Percentiles rank a stretch among this genome's conserved stretches.
Conservation (phyloP, 495 filamentous ascomycete species). For the Hypoxylon rickii region DNA sequence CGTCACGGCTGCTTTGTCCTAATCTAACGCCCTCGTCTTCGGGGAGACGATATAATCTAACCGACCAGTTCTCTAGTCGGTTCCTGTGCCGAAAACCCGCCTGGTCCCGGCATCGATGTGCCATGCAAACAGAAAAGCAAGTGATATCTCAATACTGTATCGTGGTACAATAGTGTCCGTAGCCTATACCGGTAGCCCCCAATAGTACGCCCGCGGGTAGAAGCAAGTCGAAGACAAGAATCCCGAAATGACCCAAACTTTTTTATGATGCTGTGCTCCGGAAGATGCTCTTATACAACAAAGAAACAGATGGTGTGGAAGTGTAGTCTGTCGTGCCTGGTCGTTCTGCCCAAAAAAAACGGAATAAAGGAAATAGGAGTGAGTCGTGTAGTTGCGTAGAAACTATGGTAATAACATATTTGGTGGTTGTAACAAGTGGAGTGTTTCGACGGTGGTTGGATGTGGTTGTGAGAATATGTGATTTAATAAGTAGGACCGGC, state of each 20-base stretch:
- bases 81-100: slow-evolving; percentile 29
- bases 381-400: slow-evolving; percentile 42
- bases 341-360: slow-evolving; percentile 31
- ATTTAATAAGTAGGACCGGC: slow-evolving; percentile 3
- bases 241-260: slow-evolving; percentile 46
- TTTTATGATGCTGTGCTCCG: slow-evolving; percentile 59
- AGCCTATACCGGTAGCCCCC: slow-evolving; percentile 34
- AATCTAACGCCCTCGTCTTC: slow-evolving; percentile 27
- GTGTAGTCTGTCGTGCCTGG: slow-evolving; percentile 33
- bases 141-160: slow-evolving; percentile 44
- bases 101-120: slow-evolving; percentile 39
- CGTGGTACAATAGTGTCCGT: slow-evolving; percentile 39
- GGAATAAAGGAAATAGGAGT: slow-evolving; percentile 36
- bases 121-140: slow-evolving; percentile 44
- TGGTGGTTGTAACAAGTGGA: slow-evolving; percentile 34
- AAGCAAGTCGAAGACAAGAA: slow-evolving; percentile 40
- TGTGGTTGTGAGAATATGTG: slow-evolving; percentile 15
- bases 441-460: slow-evolving; percentile 25
- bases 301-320: slow-evolving; percentile 44
- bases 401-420: slow-evolving; percentile 32
- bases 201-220: slow-evolving; percentile 42
- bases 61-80: slow-evolving; percentile 25
- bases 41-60: slow-evolving; percentile 22
- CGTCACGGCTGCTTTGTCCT: slow-evolving; percentile 26
- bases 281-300: slow-evolving; percentile 58